Percentiles rank a stretch among this genome's conserved stretches.
Evolutionary conservation across 768 basidiomycete genomes (phyloP).

Genomic region (Auricularia heimuer): DNA sequence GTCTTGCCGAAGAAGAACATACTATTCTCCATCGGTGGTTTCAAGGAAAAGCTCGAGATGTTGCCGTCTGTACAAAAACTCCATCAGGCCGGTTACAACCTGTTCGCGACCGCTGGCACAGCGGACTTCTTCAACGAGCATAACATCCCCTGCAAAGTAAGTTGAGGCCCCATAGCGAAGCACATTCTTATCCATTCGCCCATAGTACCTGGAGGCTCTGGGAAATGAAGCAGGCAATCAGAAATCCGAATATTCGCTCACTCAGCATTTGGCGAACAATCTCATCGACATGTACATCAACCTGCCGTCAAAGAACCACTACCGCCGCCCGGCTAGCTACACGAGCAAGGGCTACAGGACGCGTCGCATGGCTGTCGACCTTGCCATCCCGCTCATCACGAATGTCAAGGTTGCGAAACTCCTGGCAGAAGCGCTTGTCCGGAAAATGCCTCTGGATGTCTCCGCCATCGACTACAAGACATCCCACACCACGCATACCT

Average conservation of each 20-base stretch:
- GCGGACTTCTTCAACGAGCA: slow-evolving; percentile 97
- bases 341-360: slow-evolving; percentile 95
- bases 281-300: slow-evolving; percentile 99
- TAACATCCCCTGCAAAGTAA: slow-evolving; percentile 88
- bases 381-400: slow-evolving; percentile 92
- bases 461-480: slow-evolving; percentile 89
- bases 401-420: slow-evolving; percentile 99
- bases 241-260: slow-evolving; percentile 96
- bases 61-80: slow-evolving; percentile 92
- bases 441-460: slow-evolving; percentile 84
- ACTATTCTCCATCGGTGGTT: slow-evolving; percentile 91
- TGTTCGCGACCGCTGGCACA: slow-evolving; percentile 95
- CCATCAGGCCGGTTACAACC: slow-evolving; percentile 85
- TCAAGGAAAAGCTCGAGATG: slow-evolving; percentile 94
- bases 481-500: slow-evolving; percentile 78
- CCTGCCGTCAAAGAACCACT: slow-evolving; percentile 94
- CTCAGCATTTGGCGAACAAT: slow-evolving; percentile 93
- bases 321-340: slow-evolving; percentile 93
- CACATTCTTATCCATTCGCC: slow-evolving; percentile 1
- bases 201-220: slow-evolving; percentile 81
- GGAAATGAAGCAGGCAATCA: slow-evolving; percentile 59
- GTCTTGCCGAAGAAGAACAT: slow-evolving; percentile 95
- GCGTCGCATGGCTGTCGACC: slow-evolving; percentile 97
- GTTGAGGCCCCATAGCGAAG: slow-evolving; percentile 9
- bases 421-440: slow-evolving; percentile 83